A percentile compares a stretch with the other conserved stretches of the same genome.
These are phyloP conservation scores for Apophysomyces ossiformis DNA, from an alignment of 371 early-diverging fungal genomes.

Conservation along the genomic window DNA sequence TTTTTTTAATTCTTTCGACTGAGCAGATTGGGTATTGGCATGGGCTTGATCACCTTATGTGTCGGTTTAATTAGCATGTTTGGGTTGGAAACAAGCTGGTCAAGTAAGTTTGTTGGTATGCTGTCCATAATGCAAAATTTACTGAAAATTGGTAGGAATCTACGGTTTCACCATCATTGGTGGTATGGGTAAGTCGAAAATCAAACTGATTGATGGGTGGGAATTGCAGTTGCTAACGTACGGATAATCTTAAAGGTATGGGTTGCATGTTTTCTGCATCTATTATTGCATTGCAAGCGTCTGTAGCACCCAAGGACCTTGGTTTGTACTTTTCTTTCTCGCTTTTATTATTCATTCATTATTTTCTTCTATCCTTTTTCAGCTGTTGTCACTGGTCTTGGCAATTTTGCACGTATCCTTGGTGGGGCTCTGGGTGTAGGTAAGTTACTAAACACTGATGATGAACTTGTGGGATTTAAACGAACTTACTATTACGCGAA, in stretches of 20 bases:
- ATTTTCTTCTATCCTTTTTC: not conserved
- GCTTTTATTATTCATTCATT: no score
- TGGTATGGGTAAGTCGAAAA: constrained; percentile 26
- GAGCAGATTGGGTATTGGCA: constrained; percentile 41
- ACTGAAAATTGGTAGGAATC: constrained; percentile 20
- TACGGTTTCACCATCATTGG: constrained; percentile 48
- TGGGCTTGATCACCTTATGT: constrained; percentile 37
- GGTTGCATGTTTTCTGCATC: constrained; percentile 44
- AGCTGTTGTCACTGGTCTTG: constrained; percentile 53
- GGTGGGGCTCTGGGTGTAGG: constrained; percentile 54
- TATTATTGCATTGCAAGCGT: constrained; percentile 52
- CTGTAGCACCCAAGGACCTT: constrained; percentile 45
- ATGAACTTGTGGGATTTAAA: not conserved
- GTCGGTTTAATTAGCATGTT: constrained; percentile 39
- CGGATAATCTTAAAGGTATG: constrained; percentile 14
- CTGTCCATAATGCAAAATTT: not conserved
- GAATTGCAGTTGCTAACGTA: not conserved
- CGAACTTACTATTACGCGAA: no score
- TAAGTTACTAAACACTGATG: not conserved
- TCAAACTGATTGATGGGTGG: no score
- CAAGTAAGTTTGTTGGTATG: constrained; percentile 20
- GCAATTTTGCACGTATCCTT: constrained; percentile 49
- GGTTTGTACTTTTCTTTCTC: constrained; percentile 14
- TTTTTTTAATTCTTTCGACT: not conserved
- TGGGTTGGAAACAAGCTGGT: constrained; percentile 32